A percentile compares a stretch with the other conserved stretches of the same genome.
Evolutionary conservation across 129 eudicot species (phyloP).

Genomic region (Chrysanthemum lavandulifolium): DNA sequence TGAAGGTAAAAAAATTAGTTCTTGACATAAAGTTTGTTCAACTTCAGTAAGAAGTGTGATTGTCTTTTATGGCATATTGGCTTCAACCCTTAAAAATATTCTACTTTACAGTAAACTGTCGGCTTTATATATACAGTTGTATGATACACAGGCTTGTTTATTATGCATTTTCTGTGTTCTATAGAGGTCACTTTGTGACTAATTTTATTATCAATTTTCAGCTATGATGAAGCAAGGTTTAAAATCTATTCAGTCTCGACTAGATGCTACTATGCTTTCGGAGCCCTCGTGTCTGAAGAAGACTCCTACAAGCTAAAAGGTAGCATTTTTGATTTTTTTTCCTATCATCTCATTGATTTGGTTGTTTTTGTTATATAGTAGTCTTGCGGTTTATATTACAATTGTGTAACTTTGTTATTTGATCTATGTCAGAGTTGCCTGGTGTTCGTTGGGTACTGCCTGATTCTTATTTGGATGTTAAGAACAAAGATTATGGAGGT

Average conservation of each 20-base stretch:
- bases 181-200: background rate
- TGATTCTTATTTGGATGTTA: conserved; percentile 91
- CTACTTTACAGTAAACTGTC: background rate
- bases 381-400: background rate
- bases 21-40: too few relatives aligned
- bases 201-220: conserved; percentile 24
- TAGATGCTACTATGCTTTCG: conserved; percentile 86
- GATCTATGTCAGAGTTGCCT: conserved; percentile 49
- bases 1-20: too few relatives aligned
- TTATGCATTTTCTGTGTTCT: background rate
- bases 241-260: conserved; percentile 98
- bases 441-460: conserved; percentile 95
- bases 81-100: too few relatives aligned
- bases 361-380: too few relatives aligned
- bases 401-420: background rate
- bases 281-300: conserved; percentile 93
- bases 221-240: conserved; percentile 91
- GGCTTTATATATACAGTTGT: background rate
- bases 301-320: conserved; percentile 85
- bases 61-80: too few relatives aligned
- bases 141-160: background rate
- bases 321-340: conserved; percentile 11
- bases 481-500: conserved; percentile 97
- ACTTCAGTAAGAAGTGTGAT: too few relatives aligned
- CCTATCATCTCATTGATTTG: background rate